Evolutionary conservation across 2,329 filamentous ascomycete genomes (phyloP), one percentile per base, ranked within the genome.

Genomic region (Ambrosiella xylebori): DNA sequence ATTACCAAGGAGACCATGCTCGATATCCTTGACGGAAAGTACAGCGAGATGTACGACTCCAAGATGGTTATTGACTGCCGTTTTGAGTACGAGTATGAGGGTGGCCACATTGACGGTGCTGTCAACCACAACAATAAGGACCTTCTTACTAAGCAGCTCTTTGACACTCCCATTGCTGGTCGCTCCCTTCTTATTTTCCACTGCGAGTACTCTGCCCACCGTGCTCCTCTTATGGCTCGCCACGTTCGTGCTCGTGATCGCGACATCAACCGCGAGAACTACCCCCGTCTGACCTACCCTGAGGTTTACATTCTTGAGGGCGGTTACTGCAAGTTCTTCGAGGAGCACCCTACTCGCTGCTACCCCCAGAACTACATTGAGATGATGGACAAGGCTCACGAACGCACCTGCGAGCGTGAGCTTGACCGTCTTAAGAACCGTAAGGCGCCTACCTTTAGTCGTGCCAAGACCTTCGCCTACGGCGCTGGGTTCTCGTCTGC

Each of bases 51-150:
- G 27, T 97, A 86, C 68, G 82, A 89, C 61, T 80, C 90, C 67
- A 84, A 88, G 68, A 80, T 95, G 70, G 78, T 98, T 66, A 85
- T 98, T 65, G 93, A 98, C 70, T 98, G 93, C 70, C 86, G 93
- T 17, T 98, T 98, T 68, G 93, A 98, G 75, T 98, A 98, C 70
- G 93, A 98, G 72, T 98, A 94, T 68, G 85, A 95, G 13, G 93
- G 93, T 59, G 93, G 93, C 39, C 93, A 98, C 69, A 96, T 98
- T 67, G 80, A 89, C 64, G 86, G 86, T 15, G 93, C 93, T 49
- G 76, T 95, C 71, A 98, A 98, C 74, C 93, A 89, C 75, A 97
- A 95, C 71, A 88, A 96, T 73, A 96, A 96, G 71, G 91, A 98
- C 66, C 73, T 86, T 61, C 76, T 98, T 60, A 82, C 88, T 7